Evolutionary conservation across 805 yeast species (phyloP).

Genomic region (Starmerella floricola): DNA sequence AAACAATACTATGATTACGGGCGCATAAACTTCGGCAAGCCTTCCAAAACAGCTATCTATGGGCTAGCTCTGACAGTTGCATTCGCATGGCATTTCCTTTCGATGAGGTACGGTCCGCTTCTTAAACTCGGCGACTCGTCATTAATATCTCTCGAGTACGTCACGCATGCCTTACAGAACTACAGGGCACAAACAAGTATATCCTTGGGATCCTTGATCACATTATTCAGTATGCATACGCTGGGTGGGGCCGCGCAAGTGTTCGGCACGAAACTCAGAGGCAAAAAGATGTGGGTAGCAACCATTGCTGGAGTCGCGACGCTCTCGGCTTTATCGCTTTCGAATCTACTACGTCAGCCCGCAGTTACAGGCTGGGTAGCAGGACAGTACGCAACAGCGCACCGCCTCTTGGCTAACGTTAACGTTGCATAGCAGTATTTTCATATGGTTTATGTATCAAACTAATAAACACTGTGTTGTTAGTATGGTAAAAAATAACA

Average conservation of each 20-base stretch:
- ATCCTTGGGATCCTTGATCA: constrained; percentile 3
- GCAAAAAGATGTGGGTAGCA: not conserved
- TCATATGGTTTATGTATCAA: too few species aligned
- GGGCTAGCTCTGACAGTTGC: constrained; percentile 45
- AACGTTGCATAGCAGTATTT: too few species aligned
- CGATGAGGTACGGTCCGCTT: constrained; percentile 41
- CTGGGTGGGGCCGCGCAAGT: constrained; percentile 11
- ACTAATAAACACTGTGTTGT: too few species aligned
- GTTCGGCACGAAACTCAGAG: constrained; percentile 1
- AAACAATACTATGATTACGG: constrained; percentile 23
- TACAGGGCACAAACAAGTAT: not conserved
- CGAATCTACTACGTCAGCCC: constrained; percentile 3
- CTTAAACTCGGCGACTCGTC: constrained; percentile 53
- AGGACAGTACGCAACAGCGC: constrained; percentile 17
- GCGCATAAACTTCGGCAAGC: constrained; percentile 31
- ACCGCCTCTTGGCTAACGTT: too few species aligned
- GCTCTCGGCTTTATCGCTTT: constrained; percentile 5
- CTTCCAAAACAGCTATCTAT: constrained; percentile 23
- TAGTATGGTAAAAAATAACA: too few species aligned
- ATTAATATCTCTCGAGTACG: constrained; percentile 40
- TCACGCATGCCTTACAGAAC: constrained; percentile 27
- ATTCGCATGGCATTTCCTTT: constrained; percentile 36
- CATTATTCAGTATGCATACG: constrained; percentile 11
- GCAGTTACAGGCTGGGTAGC: constrained; percentile 17
- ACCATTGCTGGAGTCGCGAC: not conserved